Conservation (phyloP, 345 rosid genomes). For the Conringia planisiliqua region DNA sequence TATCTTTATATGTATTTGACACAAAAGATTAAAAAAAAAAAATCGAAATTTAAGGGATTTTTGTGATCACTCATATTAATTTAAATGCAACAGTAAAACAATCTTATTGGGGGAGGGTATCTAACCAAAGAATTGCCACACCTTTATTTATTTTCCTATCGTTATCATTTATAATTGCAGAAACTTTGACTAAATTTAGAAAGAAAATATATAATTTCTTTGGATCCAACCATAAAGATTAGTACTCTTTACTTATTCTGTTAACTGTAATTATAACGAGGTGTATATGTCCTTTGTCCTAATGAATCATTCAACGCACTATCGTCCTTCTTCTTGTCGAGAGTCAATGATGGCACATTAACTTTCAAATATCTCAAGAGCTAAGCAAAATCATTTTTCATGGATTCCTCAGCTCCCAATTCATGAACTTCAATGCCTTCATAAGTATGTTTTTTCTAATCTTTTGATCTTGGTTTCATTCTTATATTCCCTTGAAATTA, state of each 20-base stretch:
- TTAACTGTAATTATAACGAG: constrained; percentile 12
- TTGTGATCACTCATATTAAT: not conserved
- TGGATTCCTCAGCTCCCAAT: constrained; percentile 5
- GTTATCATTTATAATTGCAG: not conserved
- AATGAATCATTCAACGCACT: constrained; percentile 23
- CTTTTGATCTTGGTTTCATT: not conserved
- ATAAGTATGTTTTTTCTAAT: not conserved
- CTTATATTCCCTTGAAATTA: not conserved
- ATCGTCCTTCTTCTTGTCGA: constrained; percentile 11
- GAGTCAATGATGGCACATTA: constrained; percentile 18
- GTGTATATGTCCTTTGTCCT: constrained; percentile 17
- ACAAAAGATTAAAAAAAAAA: not conserved
- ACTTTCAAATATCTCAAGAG: not conserved
- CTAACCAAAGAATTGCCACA: not conserved
- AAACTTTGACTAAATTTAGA: not conserved
- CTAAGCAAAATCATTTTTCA: not conserved
- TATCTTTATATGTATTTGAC: not conserved
- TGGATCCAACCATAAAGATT: not conserved
- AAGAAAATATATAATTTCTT: constrained; percentile 9
- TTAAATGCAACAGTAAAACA: not conserved
- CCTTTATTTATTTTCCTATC: not conserved
- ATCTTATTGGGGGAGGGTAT: not conserved
- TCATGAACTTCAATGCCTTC: constrained; percentile 9
- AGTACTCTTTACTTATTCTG: not conserved
- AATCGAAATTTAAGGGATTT: not conserved